Evolutionary conservation across 768 basidiomycete species (phyloP).

Genomic region (Pulveroboletus sp.): DNA sequence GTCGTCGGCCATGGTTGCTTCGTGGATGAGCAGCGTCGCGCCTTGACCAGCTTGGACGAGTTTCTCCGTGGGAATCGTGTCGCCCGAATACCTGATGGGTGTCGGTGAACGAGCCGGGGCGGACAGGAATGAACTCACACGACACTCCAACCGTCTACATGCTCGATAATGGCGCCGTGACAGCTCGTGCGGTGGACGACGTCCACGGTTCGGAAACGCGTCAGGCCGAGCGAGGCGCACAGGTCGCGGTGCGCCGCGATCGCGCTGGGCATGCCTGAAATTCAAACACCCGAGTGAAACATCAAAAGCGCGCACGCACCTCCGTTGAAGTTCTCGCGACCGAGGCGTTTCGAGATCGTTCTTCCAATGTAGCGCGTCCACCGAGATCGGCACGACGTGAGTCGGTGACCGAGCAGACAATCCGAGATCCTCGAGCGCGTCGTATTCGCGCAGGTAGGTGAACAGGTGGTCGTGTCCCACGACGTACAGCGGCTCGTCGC

Average conservation of each 20-base stretch:
- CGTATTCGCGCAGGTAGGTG: conserved; percentile 67
- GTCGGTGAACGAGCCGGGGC: neutral
- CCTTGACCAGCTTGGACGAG: conserved; percentile 60
- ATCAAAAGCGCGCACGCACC: too few species aligned
- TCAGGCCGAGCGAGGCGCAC: conserved; percentile 52
- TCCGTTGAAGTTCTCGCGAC: neutral
- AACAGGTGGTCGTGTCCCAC: conserved; percentile 55
- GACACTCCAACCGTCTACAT: conserved; percentile 52
- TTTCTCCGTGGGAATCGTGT: conserved; percentile 73
- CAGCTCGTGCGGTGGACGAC: conserved; percentile 71
- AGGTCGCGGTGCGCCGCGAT: conserved; percentile 39
- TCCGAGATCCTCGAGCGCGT: conserved; percentile 69
- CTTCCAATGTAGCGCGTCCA: conserved; percentile 52
- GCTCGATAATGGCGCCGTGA: conserved; percentile 67
- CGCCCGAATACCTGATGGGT: conserved; percentile 64
- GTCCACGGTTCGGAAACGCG: conserved; percentile 60
- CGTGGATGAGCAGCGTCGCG: conserved; percentile 87
- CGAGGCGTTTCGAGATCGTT: conserved; percentile 33
- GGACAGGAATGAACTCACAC: conserved; percentile 27
- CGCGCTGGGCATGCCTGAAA: conserved; percentile 46
- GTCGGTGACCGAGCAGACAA: conserved; percentile 44
- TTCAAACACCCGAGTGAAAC: too few species aligned
- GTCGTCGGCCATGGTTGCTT: conserved; percentile 89
- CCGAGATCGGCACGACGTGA: conserved; percentile 53
- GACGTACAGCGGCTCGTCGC: conserved; percentile 63